Evolutionary conservation across 139 green algal species (phyloP).

Genomic region (Picochlorum costavermella): DNA sequence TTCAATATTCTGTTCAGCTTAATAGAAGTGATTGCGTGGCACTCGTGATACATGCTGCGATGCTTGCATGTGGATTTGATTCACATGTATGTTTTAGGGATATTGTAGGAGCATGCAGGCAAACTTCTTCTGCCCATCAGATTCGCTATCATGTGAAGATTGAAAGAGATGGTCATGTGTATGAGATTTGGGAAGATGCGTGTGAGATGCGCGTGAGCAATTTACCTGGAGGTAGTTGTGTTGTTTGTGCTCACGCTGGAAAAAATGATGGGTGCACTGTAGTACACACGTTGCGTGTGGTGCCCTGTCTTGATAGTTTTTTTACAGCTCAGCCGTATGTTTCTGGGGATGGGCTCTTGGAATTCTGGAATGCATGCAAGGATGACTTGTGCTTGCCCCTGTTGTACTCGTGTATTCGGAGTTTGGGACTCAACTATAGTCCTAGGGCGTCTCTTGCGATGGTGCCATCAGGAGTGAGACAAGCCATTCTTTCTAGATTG

Average conservation of each 20-base stretch:
- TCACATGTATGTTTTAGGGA: neutral
- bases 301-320: too few species aligned
- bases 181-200: neutral
- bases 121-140: neutral
- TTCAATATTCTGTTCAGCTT: too few species aligned
- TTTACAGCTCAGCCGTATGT: too few species aligned
- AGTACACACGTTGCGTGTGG: neutral
- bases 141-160: neutral
- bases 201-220: neutral
- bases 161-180: neutral
- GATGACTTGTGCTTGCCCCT: too few species aligned
- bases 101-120: neutral
- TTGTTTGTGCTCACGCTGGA: too few species aligned
- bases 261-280: too few species aligned
- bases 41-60: conserved; percentile 33
- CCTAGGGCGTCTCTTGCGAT: too few species aligned
- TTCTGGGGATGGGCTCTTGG: too few species aligned
- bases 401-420: too few species aligned
- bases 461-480: too few species aligned
- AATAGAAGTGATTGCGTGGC: conserved; percentile 9
- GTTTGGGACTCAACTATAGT: too few species aligned
- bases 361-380: too few species aligned
- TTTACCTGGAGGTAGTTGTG: neutral
- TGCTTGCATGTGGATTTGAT: conserved; percentile 32
- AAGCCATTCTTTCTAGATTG: conserved; percentile 12